Percentiles rank a stretch among this genome's conserved stretches.
These are phyloP conservation scores for Vigna radiata DNA, from an alignment of 306 rosid genomes.

Conservation along the genomic window DNA sequence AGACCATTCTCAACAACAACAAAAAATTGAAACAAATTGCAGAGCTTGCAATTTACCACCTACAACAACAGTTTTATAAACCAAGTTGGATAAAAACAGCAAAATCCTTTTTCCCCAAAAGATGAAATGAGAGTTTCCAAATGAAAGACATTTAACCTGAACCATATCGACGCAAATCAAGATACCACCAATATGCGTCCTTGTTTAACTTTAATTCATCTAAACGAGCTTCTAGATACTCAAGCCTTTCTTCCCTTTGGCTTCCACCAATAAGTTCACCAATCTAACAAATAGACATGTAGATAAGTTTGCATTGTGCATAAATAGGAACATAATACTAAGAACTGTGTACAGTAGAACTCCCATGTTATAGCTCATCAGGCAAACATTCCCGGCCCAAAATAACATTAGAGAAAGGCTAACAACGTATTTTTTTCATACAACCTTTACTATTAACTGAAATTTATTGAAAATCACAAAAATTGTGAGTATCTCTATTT, in stretches of 20 bases:
- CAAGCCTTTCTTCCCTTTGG: constrained; percentile 96
- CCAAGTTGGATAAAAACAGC: constrained; percentile 26
- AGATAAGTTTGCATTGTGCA: constrained; percentile 5
- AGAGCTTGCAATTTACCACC: constrained; percentile 12
- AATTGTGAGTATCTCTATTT: not conserved
- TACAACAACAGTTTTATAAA: not conserved
- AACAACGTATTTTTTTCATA: not conserved
- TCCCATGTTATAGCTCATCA: constrained; percentile 13
- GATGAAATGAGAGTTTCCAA: constrained; percentile 1
- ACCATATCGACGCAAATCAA: constrained; percentile 97
- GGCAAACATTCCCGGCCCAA: not conserved
- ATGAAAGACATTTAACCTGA: constrained; percentile 67
- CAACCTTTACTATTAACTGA: not conserved
- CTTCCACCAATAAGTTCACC: constrained; percentile 99
- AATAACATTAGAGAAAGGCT: not conserved
- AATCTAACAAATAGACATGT: constrained; percentile 56
- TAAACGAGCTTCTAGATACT: constrained; percentile 77
- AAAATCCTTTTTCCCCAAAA: not conserved
- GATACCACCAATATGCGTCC: constrained; percentile 97
- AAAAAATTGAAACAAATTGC: constrained; percentile 1
- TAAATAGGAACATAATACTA: not conserved
- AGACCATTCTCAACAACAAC: not conserved
- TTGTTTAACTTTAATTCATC: constrained; percentile 84
- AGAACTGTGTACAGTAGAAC: not conserved
- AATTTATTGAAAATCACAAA: not conserved